Evolutionary conservation across 371 early-diverging fungal species (phyloP), one percentile per base, ranked within the genome.

Genomic region (Synchytrium microbalum): DNA sequence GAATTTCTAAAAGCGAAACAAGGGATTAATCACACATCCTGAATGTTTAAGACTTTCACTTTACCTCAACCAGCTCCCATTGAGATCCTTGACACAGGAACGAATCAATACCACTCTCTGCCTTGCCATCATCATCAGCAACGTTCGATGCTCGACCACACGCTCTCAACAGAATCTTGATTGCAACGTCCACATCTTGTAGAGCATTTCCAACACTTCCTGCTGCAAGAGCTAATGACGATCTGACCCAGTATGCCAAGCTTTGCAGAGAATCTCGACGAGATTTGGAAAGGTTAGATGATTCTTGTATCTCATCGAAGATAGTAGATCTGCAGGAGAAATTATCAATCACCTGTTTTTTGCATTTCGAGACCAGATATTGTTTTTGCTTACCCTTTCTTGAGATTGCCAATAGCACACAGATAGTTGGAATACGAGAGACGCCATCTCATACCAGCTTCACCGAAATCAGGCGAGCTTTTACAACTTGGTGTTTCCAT

Each of bases 351-450:
- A 10, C 5, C 19, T 19, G 46, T 38, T 38, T 38, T 19, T 38
- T 38, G 5, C 46, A 38, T 10, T 10, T 5, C 46, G n/a, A n/a
- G n/a, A n/a, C n/a, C n/a, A n/a, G n/a, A n/a, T n/a, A n/a, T n/a
- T n/a, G n/a, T 38, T 5, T 24, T 24, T 13, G 31, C 64, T 13
- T 32, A 70, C 65, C 79, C 75, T 55, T 74, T 72, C 2, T 77
- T 77, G 2, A 66, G 30, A 29, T 81, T 71, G 3, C 79, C 78
- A 27, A 79, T 69, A 1, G 31, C 58, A 10, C 73, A 67, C 5
- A 81, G 60, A 65, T 83, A 81, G 1, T 72, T 63, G 3, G 79
- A 63, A 64, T 80, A 79, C 25, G 60, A 59, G 13, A 84, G 16
- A 19, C 70, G 57, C 32, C 78, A 83, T 24, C 59, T 58, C 0